Evolutionary conservation across 768 basidiomycete genomes (phyloP), one percentile per base, ranked within the genome.

Genomic region (Imleria badia): DNA sequence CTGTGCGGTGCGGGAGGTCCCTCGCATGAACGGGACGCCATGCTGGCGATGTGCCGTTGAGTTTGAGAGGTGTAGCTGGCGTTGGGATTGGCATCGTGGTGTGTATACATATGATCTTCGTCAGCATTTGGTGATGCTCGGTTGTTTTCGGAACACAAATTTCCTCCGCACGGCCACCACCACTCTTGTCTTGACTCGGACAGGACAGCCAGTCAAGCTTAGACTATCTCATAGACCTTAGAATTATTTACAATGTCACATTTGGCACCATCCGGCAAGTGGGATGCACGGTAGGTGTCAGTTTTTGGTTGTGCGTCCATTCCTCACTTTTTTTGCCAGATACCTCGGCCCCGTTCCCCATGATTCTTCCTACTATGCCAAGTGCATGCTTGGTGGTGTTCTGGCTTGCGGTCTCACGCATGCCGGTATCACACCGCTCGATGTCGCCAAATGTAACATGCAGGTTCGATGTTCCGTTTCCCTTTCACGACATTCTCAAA

Each of bases 371-470:
- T 92, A 92, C 80, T 92, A 92, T 71, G 71, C 84, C 69, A 91
- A 93, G 74, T 89, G 86, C 72, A 86, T 91, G 84, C 82, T 94
- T 62, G 91, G 91, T 67, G 92, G 92, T 82, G 78, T 78, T 49
- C 80, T 94, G 60, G 91, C 92, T 19, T 94, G 92, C 64, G 92
- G 92, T 75, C 22, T 89, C 69, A 94, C 92, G 59, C 92, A 94
- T 69, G 91, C 89, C 14, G 89, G 86, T 64, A 86, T 92, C 72
- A 91, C 90, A 14, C 90, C 90, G 34, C 82, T 92, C 56, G 90
- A 92, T 75, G 90, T 92, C 52, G 87, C 87, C 61, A 92, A 92
- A 76, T 91, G 90, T 73, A 92, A 92, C 79, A 92, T 92, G 87
- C 90, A 92, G 86, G 89, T 84, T 36, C 35, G 34, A 14, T 15